A percentile compares a stretch with the other conserved stretches of the same genome.
Conservation (phyloP, 768 basidiomycete genomes). For the Lentinula aciculospora region DNA sequence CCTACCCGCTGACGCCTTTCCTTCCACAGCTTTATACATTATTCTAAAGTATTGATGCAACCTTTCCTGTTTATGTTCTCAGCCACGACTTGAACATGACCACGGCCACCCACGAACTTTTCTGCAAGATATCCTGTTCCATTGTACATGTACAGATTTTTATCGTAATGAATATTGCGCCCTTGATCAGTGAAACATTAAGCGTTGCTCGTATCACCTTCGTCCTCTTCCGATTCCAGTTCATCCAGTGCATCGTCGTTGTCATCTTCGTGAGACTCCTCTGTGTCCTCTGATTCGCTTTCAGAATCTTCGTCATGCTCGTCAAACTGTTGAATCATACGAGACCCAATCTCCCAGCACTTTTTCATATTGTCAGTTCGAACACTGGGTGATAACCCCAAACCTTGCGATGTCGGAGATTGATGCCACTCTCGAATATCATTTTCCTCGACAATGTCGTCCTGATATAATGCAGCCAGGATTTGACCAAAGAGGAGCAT, state of each 20-base stretch:
- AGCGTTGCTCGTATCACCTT: slow-evolving; percentile 12
- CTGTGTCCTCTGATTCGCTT: slow-evolving; percentile 5
- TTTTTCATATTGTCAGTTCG: slow-evolving; percentile 54
- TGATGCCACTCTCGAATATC: slow-evolving; percentile 86
- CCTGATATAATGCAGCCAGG: slow-evolving; percentile 81
- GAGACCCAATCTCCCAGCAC: slow-evolving; percentile 64
- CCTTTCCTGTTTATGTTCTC: not conserved
- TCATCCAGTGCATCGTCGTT: no score
- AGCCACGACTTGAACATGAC: not conserved
- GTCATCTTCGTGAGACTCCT: no score
- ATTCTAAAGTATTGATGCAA: slow-evolving; percentile 63
- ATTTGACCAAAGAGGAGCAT: slow-evolving; percentile 77
- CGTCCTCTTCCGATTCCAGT: slow-evolving; percentile 10
- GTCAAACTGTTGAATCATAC: slow-evolving; percentile 79
- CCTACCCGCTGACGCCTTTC: slow-evolving; percentile 11
- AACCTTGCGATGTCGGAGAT: slow-evolving; percentile 48
- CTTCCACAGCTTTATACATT: slow-evolving; percentile 62
- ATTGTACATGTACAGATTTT: not conserved
- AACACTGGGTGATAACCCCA: slow-evolving; percentile 32
- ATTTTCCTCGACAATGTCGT: slow-evolving; percentile 88
- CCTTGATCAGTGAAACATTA: no score
- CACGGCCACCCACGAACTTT: slow-evolving; percentile 8
- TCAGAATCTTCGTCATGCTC: slow-evolving; percentile 50
- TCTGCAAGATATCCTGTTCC: not conserved
- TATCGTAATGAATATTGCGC: not conserved